Percentiles rank a stretch among this genome's conserved stretches.
These are phyloP conservation scores for Phytophthora vignae DNA, from an alignment of 352 stramenopile species.

Conservation along the genomic window DNA sequence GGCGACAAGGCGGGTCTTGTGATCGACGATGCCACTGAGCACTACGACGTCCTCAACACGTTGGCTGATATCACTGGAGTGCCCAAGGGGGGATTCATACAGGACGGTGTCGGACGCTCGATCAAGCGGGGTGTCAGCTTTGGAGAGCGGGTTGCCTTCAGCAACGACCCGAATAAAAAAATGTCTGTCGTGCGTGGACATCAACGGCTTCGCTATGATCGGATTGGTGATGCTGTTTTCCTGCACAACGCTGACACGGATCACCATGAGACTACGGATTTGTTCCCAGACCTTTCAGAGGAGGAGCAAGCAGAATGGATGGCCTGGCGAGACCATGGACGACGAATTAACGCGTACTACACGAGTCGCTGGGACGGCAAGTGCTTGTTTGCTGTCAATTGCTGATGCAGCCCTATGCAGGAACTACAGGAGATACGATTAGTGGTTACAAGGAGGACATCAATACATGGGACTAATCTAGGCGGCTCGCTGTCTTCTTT, in stretches of 20 bases:
- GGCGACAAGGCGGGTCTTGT: not conserved
- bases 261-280: conserved; percentile 35
- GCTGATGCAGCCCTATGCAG: not conserved
- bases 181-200: conserved; percentile 3
- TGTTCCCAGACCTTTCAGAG: conserved; percentile 34
- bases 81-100: conserved; percentile 44
- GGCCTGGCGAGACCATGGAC: conserved; percentile 30
- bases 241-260: conserved; percentile 52
- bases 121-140: not conserved
- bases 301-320: conserved; percentile 24
- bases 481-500: not conserved
- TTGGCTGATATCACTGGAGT: conserved; percentile 63
- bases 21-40: not conserved
- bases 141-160: not conserved
- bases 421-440: not conserved
- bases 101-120: not conserved
- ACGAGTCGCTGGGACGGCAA: conserved; percentile 42
- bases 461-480: not conserved
- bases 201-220: conserved; percentile 44
- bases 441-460: not conserved
- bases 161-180: conserved; percentile 47
- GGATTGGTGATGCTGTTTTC: conserved; percentile 38
- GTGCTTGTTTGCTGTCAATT: conserved; percentile 13
- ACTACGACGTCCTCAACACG: conserved; percentile 51
- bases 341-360: conserved; percentile 44